Evolutionary conservation across 208 protist genomes (phyloP), one percentile per base, ranked within the genome.

Genomic region (Leishmania gerbilli): DNA sequence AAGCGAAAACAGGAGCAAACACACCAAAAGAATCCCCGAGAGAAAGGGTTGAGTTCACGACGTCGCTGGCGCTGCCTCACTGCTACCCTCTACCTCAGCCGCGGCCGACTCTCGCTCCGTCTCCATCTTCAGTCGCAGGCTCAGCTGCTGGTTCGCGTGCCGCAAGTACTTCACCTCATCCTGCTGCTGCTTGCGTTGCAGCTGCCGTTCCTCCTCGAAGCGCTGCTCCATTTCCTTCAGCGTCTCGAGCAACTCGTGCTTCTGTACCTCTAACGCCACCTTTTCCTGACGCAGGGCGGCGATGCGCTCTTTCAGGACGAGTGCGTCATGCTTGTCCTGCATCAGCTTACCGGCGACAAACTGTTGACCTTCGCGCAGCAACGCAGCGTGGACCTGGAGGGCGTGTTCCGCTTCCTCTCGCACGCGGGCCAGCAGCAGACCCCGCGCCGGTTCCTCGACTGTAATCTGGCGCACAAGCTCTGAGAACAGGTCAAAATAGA

Each of bases 401-500:
- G 79, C 82, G 74, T 89, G 83, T 69, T 90, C 80, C 45, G 99
- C 78, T 84, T 99, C 99, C 71, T 99, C 99, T 0, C 98, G 85
- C 67, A 99, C 89, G 17, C 98, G 94, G 49, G 99, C 90, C 45
- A 99, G 88, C 81, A 99, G 89, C 64, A 99, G 87, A 21, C 99
- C 99, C 5, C 99, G 88, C 82, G 99, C 98, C 8, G 98, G 95
- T 80, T 99, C 99, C 79, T 99, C 98, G n/a, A 99, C 85, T 17
- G 99, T 99, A 24, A 99, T 90, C 86, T 99, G 95, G 8, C 99
- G 97, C 77, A 99, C 99, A 19, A 99, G 81, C 84, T 96, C 93
- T 84, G 97, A 98, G 86, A 99, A 99, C n/a, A 96, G 87, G 81
- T 99, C 98, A 19, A 91, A 55, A 84, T 99, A 99, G 8, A 99